These are phyloP conservation scores for Mycosarcoma mackinlayi DNA, from an alignment of 1,284 basidiomycete species.

Conservation along the genomic window DNA sequence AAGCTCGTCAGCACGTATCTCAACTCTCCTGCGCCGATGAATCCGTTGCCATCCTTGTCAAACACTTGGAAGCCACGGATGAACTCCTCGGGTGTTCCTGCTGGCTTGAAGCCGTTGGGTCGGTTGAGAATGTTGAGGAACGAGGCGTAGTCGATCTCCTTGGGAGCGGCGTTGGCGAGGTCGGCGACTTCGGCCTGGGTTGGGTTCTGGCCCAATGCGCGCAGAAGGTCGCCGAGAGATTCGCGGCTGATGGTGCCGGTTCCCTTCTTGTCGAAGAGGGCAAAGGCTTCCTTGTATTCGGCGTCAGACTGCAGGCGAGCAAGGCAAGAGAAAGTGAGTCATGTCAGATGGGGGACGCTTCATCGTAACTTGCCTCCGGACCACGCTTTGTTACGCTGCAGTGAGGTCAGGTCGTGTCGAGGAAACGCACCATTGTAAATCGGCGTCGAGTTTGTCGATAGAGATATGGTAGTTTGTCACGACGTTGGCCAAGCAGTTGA, in stretches of 20 bases:
- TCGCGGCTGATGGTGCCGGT: conserved; percentile 88
- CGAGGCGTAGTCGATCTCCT: conserved; percentile 75
- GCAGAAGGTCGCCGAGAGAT: conserved; percentile 90
- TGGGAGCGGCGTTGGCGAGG: conserved; percentile 78
- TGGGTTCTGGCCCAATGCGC: conserved; percentile 96
- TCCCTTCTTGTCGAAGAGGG: conserved; percentile 96
- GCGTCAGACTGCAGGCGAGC: conserved; percentile 50
- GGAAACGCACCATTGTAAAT: conserved; percentile 22
- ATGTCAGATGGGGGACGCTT: too few species aligned
- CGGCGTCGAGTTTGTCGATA: neutral
- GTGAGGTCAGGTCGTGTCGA: too few species aligned
- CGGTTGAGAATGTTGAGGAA: conserved; percentile 92
- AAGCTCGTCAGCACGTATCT: conserved; percentile 95
- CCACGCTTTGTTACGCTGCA: too few species aligned
- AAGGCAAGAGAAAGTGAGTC: neutral
- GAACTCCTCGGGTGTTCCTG: conserved; percentile 80
- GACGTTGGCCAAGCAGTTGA: too few species aligned
- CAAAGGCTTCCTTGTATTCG: conserved; percentile 86
- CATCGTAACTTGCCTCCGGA: too few species aligned
- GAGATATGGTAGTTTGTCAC: neutral
- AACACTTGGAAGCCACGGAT: conserved; percentile 99
- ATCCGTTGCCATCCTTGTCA: conserved; percentile 96
- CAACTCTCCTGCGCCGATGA: conserved; percentile 89
- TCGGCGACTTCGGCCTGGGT: conserved; percentile 95
- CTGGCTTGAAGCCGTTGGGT: conserved; percentile 95